Evolutionary conservation across 129 eudicot genomes (phyloP).

Genomic region (Escallonia rubra): DNA sequence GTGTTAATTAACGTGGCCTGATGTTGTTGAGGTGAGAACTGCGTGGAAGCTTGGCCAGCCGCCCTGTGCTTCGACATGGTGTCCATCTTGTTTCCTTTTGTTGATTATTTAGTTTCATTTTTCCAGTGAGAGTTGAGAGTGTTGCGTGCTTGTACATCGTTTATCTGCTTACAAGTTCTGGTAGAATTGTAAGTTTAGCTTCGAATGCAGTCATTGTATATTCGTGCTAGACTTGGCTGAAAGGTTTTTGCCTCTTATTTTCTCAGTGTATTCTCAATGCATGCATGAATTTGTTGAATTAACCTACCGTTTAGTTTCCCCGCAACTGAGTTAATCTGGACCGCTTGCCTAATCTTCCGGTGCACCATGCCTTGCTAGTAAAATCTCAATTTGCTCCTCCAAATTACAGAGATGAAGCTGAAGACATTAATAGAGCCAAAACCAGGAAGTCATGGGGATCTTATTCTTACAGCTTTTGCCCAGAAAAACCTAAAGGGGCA

Average conservation of each 20-base stretch:
- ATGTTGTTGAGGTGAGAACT: slow-evolving; percentile 7
- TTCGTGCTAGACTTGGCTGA: not conserved
- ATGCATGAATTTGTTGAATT: too few relatives aligned
- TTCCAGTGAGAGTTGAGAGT: not conserved
- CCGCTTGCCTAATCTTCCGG: too few relatives aligned
- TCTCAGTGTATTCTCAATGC: too few relatives aligned
- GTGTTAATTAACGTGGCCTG: slow-evolving; percentile 4
- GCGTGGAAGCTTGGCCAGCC: not conserved
- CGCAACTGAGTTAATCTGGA: too few relatives aligned
- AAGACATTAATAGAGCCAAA: too few relatives aligned
- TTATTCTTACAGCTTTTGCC: too few relatives aligned
- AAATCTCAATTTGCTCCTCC: too few relatives aligned
- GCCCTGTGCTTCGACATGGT: not conserved
- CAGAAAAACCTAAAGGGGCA: too few relatives aligned
- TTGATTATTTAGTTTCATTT: slow-evolving; percentile 3
- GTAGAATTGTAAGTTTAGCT: slow-evolving; percentile 4
- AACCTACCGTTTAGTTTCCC: too few relatives aligned
- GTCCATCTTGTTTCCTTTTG: not conserved
- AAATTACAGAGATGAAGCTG: too few relatives aligned
- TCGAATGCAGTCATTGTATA: not conserved
- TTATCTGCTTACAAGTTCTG: not conserved
- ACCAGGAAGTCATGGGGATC: too few relatives aligned
- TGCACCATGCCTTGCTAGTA: too few relatives aligned
- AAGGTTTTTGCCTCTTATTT: not conserved
- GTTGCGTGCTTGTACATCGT: slow-evolving; percentile 9